phyloP scores from a whole-genome alignment of 139 green algal species.

The Coelastrella sp. region DNA sequence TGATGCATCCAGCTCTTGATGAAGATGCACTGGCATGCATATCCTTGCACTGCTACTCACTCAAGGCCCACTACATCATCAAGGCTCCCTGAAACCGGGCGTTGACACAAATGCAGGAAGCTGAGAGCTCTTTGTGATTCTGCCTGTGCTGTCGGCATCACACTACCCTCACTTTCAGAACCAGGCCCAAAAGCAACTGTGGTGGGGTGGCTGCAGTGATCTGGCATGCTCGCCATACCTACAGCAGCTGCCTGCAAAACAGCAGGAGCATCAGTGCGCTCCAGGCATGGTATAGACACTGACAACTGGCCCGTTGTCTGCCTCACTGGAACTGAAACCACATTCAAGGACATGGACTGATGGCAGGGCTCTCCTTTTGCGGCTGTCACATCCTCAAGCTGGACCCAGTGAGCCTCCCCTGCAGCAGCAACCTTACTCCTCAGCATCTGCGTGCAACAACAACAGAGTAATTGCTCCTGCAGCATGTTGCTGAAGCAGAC shows the following conservation, averaged over 20 bases:
- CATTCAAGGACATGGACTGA: too few relatives aligned
- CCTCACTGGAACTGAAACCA: too few relatives aligned
- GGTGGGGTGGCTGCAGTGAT: too few relatives aligned
- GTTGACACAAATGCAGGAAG: conserved; percentile 47
- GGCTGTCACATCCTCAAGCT: conserved; percentile 1
- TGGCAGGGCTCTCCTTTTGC: neutral
- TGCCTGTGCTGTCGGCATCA: neutral
- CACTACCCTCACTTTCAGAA: neutral
- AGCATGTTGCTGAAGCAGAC: neutral
- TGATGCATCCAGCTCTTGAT: neutral
- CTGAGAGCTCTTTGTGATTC: conserved; percentile 5
- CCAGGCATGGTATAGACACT: too few relatives aligned
- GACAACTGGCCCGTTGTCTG: neutral
- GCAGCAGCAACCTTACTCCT: neutral
- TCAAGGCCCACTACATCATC: conserved; percentile 63
- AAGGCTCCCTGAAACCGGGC: conserved; percentile 46
- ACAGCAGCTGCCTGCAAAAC: too few relatives aligned
- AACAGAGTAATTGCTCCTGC: neutral
- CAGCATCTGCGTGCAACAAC: neutral
- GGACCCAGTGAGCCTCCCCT: conserved; percentile 15
- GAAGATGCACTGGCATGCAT: conserved; percentile 29
- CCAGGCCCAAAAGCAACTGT: neutral
- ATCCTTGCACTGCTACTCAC: too few relatives aligned
- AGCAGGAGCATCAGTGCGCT: too few relatives aligned
- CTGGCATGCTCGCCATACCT: neutral